Conservation (phyloP, 495 filamentous ascomycete species). For the Pseudotulostoma volvatum region DNA sequence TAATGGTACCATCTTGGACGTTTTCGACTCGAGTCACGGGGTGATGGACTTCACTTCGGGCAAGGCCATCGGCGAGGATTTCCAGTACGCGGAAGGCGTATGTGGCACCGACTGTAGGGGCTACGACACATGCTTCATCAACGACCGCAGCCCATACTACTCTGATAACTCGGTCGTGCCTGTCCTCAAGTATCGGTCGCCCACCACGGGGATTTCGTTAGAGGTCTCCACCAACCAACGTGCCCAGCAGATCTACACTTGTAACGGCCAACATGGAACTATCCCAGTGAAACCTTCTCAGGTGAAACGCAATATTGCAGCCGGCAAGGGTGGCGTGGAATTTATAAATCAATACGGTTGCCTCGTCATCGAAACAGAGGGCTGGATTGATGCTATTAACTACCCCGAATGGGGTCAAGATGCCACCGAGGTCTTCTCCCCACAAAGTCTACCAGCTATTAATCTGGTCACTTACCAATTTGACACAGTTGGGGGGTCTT, state of each 20-base stretch:
- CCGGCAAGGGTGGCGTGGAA: conserved; percentile 21
- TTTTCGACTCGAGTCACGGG: conserved; percentile 39
- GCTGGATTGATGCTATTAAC: conserved; percentile 70
- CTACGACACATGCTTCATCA: conserved; percentile 59
- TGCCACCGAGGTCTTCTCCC: conserved; percentile 42
- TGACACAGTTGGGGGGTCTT: conserved; percentile 19
- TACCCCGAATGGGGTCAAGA: conserved; percentile 57
- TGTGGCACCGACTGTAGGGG: conserved; percentile 63
- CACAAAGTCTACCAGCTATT: conserved; percentile 43
- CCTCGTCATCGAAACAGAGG: conserved; percentile 45
- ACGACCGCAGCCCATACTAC: conserved; percentile 48
- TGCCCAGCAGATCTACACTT: conserved; percentile 64
- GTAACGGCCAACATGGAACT: conserved; percentile 54
- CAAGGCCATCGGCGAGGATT: conserved; percentile 58
- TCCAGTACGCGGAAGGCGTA: conserved; percentile 40
- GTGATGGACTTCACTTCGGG: conserved; percentile 64
- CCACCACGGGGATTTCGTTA: conserved; percentile 48
- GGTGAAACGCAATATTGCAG: conserved; percentile 29
- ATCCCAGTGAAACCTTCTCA: conserved; percentile 37
- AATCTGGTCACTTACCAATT: conserved; percentile 53
- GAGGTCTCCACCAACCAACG: conserved; percentile 62
- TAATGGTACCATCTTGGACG: conserved; percentile 51
- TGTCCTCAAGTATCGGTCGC: conserved; percentile 41
- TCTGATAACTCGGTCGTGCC: conserved; percentile 48
- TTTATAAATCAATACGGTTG: conserved; percentile 50